These are phyloP conservation scores for Rhododendron henanense DNA, from an alignment of 148 eudicot genomes.

Conservation along the genomic window DNA sequence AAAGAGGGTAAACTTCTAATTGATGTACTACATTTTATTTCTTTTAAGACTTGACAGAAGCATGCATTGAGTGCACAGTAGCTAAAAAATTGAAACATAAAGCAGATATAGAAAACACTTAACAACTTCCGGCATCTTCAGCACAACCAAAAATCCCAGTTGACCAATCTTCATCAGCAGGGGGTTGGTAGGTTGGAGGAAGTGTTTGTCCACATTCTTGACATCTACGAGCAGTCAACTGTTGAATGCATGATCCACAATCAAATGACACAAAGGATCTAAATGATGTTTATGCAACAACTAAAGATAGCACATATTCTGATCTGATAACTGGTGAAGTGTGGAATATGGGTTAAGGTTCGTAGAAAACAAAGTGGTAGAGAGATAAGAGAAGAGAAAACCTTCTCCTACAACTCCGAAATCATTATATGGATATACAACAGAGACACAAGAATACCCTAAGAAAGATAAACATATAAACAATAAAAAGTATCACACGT, in stretches of 20 bases:
- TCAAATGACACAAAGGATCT: background rate
- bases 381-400: too few relatives aligned
- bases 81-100: background rate
- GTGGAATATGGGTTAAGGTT: background rate
- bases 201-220: slow-evolving; percentile 43
- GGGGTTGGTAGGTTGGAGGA: slow-evolving; percentile 38
- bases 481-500: too few relatives aligned
- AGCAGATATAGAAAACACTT: background rate
- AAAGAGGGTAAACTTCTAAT: background rate
- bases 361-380: too few relatives aligned
- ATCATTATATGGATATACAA: too few relatives aligned
- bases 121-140: slow-evolving; percentile 48
- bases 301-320: background rate
- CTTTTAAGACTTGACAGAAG: background rate
- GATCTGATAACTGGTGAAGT: background rate
- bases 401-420: too few relatives aligned
- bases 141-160: slow-evolving; percentile 48
- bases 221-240: slow-evolving; percentile 34
- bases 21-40: background rate
- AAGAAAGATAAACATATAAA: too few relatives aligned
- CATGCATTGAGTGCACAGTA: background rate
- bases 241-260: background rate
- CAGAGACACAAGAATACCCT: too few relatives aligned
- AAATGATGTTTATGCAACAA: background rate
- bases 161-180: slow-evolving; percentile 48